phyloP scores from a whole-genome alignment of 2,329 filamentous ascomycete species.

The Hypoxylon sp. region DNA sequence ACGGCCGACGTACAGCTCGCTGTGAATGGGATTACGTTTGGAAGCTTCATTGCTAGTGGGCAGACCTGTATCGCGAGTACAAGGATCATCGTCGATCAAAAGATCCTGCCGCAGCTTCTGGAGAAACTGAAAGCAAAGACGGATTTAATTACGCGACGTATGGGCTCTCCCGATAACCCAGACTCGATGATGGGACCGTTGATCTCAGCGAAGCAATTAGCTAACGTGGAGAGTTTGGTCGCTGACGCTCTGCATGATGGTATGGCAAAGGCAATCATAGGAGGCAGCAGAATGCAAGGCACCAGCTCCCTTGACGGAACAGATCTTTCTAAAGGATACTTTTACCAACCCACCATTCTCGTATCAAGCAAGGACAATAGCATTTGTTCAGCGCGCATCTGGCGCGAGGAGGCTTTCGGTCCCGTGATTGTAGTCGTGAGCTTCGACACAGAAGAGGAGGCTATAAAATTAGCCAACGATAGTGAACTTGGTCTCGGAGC shows the following conservation, averaged over 20 bases:
- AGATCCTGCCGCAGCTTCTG: slow-evolving; percentile 76
- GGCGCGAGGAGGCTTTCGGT: slow-evolving; percentile 86
- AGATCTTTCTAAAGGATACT: slow-evolving; percentile 74
- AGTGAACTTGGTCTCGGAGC: slow-evolving; percentile 83
- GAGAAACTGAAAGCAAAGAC: slow-evolving; percentile 75
- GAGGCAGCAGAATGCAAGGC: slow-evolving; percentile 66
- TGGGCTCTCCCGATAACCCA: slow-evolving; percentile 70
- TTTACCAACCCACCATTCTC: slow-evolving; percentile 85
- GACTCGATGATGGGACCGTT: slow-evolving; percentile 76
- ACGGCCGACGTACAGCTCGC: slow-evolving; percentile 76
- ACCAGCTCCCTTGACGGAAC: slow-evolving; percentile 65
- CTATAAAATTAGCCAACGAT: slow-evolving; percentile 78
- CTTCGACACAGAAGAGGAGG: slow-evolving; percentile 81
- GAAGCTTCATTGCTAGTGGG: slow-evolving; percentile 69
- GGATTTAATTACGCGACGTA: slow-evolving; percentile 66
- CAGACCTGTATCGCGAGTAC: slow-evolving; percentile 78
- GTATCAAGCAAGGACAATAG: slow-evolving; percentile 67
- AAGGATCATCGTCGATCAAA: slow-evolving; percentile 80
- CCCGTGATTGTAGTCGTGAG: slow-evolving; percentile 82
- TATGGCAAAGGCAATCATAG: slow-evolving; percentile 56
- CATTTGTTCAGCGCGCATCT: slow-evolving; percentile 79
- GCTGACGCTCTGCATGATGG: slow-evolving; percentile 72
- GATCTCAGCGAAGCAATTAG: slow-evolving; percentile 74
- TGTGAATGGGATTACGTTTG: slow-evolving; percentile 77
- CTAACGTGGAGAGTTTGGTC: slow-evolving; percentile 77